These are phyloP conservation scores for Aurifilum marmelostoma DNA, from an alignment of 2,329 filamentous ascomycete species.

Conservation along the genomic window DNA sequence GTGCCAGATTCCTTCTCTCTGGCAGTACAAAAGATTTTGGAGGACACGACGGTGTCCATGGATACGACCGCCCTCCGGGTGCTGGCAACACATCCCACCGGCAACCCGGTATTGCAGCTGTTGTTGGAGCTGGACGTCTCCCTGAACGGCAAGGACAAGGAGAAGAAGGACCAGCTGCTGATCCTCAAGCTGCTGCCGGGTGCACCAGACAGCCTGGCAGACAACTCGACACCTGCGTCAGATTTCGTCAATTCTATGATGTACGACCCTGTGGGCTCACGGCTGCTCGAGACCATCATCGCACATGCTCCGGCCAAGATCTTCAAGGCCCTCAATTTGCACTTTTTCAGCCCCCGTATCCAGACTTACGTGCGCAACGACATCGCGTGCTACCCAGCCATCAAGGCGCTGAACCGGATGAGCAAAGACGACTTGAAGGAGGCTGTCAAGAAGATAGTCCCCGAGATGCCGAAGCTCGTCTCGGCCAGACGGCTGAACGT, in stretches of 20 bases:
- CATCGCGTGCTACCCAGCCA: conserved; percentile 84
- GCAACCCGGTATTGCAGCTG: conserved; percentile 91
- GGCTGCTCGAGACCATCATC: conserved; percentile 85
- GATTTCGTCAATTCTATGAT: conserved; percentile 83
- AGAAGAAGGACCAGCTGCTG: conserved; percentile 56
- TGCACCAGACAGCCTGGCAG: conserved; percentile 68
- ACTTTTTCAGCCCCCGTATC: conserved; percentile 79
- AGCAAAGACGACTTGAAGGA: conserved; percentile 82
- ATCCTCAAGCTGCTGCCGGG: conserved; percentile 82
- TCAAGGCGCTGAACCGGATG: conserved; percentile 79
- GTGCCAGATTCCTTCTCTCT: conserved; percentile 80
- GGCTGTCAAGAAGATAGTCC: conserved; percentile 71
- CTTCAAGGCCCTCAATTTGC: conserved; percentile 85
- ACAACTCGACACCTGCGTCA: conserved; percentile 72
- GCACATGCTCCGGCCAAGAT: conserved; percentile 80
- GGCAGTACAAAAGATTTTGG: conserved; percentile 81
- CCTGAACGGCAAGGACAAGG: conserved; percentile 68
- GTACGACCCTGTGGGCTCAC: conserved; percentile 88
- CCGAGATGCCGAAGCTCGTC: conserved; percentile 73
- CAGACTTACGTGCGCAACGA: conserved; percentile 84
- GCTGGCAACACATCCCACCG: conserved; percentile 84
- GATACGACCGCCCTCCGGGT: conserved; percentile 81
- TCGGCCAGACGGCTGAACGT: conserved; percentile 77
- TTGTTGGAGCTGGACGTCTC: conserved; percentile 84
- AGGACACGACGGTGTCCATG: conserved; percentile 72